Conservation (phyloP, 257 asterid genomes). For the Salvia miltiorrhiza region DNA sequence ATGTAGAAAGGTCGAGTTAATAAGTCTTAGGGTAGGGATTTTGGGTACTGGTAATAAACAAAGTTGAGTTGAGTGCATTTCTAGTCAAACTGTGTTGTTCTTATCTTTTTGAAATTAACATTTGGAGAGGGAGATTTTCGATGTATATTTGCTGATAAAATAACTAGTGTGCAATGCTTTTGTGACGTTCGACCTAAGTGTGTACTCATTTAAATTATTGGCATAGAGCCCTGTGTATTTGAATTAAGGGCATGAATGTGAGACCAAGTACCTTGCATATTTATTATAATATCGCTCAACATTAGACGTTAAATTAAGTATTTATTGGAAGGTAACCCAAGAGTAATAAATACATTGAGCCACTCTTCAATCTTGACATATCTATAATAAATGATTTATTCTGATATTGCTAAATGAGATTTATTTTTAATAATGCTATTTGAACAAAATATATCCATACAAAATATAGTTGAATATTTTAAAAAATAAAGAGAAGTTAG, state of each 20-base stretch:
- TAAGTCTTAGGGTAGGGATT: background rate
- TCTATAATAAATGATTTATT: no score
- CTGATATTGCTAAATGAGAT: no score
- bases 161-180: background rate
- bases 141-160: background rate
- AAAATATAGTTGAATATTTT: no score
- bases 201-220: background rate
- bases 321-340: no score
- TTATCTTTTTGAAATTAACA: conserved; percentile 1
- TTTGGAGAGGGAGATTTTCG: background rate
- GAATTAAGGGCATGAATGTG: background rate
- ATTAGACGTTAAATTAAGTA: no score
- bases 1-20: background rate
- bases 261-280: background rate
- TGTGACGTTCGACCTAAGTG: background rate
- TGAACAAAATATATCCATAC: no score
- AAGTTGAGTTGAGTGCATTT: background rate
- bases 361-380: no score
- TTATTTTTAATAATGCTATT: no score
- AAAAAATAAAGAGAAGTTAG: no score
- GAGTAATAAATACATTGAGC: no score
- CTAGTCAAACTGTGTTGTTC: background rate
- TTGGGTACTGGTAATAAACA: background rate
- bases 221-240: background rate
- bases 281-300: no score